Conservation (phyloP, 1,139 yeast species). For the Geotrichum reessii region DNA sequence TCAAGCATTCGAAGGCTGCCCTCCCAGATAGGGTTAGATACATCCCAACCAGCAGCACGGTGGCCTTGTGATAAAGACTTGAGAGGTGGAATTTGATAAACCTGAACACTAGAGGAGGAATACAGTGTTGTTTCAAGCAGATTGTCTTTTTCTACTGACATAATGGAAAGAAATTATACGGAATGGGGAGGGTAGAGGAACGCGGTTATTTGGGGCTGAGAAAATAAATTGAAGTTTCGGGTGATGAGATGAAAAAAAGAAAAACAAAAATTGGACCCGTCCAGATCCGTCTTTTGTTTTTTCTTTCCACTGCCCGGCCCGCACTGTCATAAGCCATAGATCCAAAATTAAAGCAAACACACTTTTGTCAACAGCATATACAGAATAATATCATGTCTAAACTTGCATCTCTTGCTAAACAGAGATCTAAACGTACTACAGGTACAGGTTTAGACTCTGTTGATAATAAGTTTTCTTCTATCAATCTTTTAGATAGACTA, state of each 20-base stretch:
- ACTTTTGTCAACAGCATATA: neutral
- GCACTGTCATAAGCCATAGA: neutral
- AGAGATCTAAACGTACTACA: constrained; percentile 13
- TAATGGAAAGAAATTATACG: neutral
- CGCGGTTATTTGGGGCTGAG: neutral
- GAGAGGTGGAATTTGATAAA: constrained; percentile 37
- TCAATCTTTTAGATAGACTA: constrained; percentile 12
- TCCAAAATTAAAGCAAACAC: neutral
- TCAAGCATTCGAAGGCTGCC: constrained; percentile 36
- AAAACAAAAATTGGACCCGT: neutral
- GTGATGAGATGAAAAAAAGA: neutral
- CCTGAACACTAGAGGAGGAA: constrained; percentile 22
- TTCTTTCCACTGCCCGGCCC: neutral
- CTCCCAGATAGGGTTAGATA: constrained; percentile 36
- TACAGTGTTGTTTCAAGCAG: constrained; percentile 19
- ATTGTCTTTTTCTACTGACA: neutral
- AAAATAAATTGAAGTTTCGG: neutral
- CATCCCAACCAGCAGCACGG: constrained; percentile 36
- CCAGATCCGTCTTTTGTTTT: constrained; percentile 1
- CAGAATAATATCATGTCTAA: constrained; percentile 13
- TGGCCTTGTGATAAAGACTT: constrained; percentile 26
- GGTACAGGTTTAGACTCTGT: constrained; percentile 6
- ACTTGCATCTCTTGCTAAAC: constrained; percentile 18
- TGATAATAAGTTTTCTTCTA: constrained; percentile 12
- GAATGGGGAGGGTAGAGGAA: too few species aligned